Percentiles rank a stretch among this genome's conserved stretches.
phyloP scores from a whole-genome alignment of 2,329 filamentous ascomycete genomes.

The Cladorrhinum sp. region DNA sequence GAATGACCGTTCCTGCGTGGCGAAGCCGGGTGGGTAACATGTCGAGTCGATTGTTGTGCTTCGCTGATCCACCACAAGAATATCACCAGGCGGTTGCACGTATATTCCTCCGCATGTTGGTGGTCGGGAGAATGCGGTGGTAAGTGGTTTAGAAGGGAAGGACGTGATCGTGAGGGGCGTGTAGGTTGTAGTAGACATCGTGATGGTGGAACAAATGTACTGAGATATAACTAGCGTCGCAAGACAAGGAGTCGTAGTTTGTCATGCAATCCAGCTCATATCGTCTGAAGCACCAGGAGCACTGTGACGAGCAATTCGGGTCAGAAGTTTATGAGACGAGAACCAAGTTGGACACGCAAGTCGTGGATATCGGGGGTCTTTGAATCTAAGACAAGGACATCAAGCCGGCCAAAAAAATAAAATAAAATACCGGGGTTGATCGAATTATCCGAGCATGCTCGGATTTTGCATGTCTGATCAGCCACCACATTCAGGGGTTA shows the following conservation, averaged over 20 bases:
- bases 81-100: slow-evolving; percentile 8
- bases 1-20: slow-evolving; percentile 27
- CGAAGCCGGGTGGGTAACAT: slow-evolving; percentile 33
- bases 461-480: not conserved
- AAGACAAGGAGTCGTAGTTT: not conserved
- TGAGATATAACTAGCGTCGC: not conserved
- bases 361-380: not conserved
- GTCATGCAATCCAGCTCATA: not conserved
- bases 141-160: slow-evolving; percentile 28
- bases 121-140: slow-evolving; percentile 28
- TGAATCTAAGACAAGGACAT: not conserved
- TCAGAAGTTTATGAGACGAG: too few species aligned
- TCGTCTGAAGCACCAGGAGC: too few species aligned
- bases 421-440: not conserved
- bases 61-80: slow-evolving; percentile 29
- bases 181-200: not conserved
- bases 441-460: not conserved
- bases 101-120: slow-evolving; percentile 26
- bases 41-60: slow-evolving; percentile 4
- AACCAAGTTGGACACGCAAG: too few species aligned
- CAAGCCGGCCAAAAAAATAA: not conserved
- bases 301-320: too few species aligned
- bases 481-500: not conserved
- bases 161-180: slow-evolving; percentile 21
- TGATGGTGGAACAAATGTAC: not conserved